Base-by-base conservation (phyloP, 305 asterid species). In the Striga hermonthica region DNA sequence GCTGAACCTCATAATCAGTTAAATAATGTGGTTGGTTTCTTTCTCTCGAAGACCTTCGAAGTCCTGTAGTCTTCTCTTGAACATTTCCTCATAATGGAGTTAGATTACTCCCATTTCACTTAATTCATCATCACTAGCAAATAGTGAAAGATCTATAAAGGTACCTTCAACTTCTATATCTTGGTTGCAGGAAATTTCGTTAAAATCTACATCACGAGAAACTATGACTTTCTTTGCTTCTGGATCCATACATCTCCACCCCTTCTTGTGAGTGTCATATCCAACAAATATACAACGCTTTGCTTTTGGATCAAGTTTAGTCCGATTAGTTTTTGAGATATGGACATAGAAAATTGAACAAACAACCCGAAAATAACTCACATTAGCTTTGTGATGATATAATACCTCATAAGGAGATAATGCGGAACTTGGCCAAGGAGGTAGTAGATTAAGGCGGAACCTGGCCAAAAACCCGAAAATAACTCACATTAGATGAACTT, bases 151-250 rank as follows among this genome's bases (percentile, higher is more conserved):
- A 47, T 3, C 5, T 10, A 4, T 47, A n/a, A 4, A 9, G 1
- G 1, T 0, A n/a, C 22, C 13, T 22, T 22, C 31, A 22, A 22
- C 31, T 22, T 22, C 31, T 22, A 22, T 22, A n/a, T 6, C 53
- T 47, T 10, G 16, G 16, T 11, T 4, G 55, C 2, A 11, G 13
- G 15, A 63, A 1, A 54, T 5, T 45, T 66, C 57, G 12, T 54
- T 63, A n/a, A 66, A 66, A 9, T 53, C 62, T 36, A 65, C 62
- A 54, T 65, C 70, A 9, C 52, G 53, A 22, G 62, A 65, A 54
- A 40, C 13, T 39, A 66, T 8, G 55, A 53, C 49, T n/a, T 54
- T 66, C 0, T 22, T 40, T 39, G 55, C 40, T 40, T 66, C 13
- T 5, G 10, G 43, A 54, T 66, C 61, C 62, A 66, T 66, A 41